Evolutionary conservation across 768 basidiomycete species (phyloP), one percentile per base, ranked within the genome.

Genomic region (Dioszegia crocea): DNA sequence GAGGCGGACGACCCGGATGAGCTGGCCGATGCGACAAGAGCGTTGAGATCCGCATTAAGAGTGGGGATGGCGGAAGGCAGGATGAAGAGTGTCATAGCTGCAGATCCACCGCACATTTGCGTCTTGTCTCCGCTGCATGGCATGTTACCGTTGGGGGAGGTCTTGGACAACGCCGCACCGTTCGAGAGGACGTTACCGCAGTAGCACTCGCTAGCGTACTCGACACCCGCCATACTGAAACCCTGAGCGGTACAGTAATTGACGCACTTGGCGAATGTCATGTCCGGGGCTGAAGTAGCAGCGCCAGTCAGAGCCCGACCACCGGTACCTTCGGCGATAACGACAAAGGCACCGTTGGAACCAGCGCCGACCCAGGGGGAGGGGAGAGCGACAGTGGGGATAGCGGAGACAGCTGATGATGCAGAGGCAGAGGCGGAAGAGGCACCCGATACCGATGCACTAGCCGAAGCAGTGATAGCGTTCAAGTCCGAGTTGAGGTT

Each of bases 301-400:
- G 64, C 58, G 21, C 65, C 67, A 33, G 63, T 60, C 14, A 75
- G 57, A 46, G 74, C 74, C 27, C 74, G 62, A 33, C 71, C 71
- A 14, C 33, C 27, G 17, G 68, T 63, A 24, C 67, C 70, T 44
- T 66, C 65, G 59, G 56, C 68, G 59, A 59, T 50, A 30, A 27
- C 12, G 21, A 53, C 24, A 12, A 8, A 40, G 6, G 51, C 23
- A 2, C 51, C 51, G 39, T 21, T 36, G 21, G 49, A 3, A 16
- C 47, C 47, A n/a, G 49, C 31, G 17, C 33, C 33, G 19, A 36
- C 33, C 49, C 49, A 51, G 2, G 31, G 31, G 24, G 49, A 21
- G 19, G 33, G 49, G n/a, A 51, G 19, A 21, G 17, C n/a, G 31
- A 30, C 27, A 16, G 19, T 21, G 5, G 31, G n/a, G 19, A 31